phyloP scores from a whole-genome alignment of 2,329 filamentous ascomycete species.

The Exophiala sp. region DNA sequence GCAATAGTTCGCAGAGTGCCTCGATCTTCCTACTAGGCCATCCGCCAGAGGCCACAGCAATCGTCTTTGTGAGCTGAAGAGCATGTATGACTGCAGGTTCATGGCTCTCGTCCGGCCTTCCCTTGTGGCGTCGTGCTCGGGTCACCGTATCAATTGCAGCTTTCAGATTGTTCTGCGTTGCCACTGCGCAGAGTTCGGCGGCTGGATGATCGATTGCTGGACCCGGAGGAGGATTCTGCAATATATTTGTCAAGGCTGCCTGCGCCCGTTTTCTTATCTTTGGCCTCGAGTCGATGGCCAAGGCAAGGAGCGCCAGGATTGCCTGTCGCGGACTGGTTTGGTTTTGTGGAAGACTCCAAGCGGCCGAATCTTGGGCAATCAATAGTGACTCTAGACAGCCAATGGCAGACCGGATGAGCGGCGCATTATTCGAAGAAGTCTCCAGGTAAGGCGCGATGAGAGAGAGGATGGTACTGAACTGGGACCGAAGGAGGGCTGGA shows the following conservation, averaged over 20 bases:
- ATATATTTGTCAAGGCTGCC: conserved; percentile 75
- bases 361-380: conserved; percentile 75
- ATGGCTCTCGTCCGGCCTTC: conserved; percentile 51
- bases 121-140: conserved; percentile 60
- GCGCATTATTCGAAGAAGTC: conserved; percentile 74
- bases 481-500: conserved; percentile 78
- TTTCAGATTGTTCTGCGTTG: conserved; percentile 71
- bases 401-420: conserved; percentile 78
- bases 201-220: conserved; percentile 91
- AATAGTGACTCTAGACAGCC: conserved; percentile 90
- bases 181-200: conserved; percentile 92
- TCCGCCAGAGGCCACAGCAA: conserved; percentile 78
- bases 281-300: conserved; percentile 79
- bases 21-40: conserved; percentile 98
- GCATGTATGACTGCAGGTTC: conserved; percentile 87
- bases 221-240: conserved; percentile 80
- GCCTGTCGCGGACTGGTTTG: conserved; percentile 82
- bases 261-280: conserved; percentile 93
- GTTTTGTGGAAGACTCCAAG: conserved; percentile 79
- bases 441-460: conserved; percentile 79
- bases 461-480: conserved; percentile 88
- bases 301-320: conserved; percentile 74
- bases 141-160: conserved; percentile 62
- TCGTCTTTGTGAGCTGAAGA: conserved; percentile 82
- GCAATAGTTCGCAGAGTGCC: conserved; percentile 76